A percentile compares a stretch with the other conserved stretches of the same genome.
phyloP scores from a whole-genome alignment of 768 basidiomycete genomes.

The Calocybe gangraenosa region DNA sequence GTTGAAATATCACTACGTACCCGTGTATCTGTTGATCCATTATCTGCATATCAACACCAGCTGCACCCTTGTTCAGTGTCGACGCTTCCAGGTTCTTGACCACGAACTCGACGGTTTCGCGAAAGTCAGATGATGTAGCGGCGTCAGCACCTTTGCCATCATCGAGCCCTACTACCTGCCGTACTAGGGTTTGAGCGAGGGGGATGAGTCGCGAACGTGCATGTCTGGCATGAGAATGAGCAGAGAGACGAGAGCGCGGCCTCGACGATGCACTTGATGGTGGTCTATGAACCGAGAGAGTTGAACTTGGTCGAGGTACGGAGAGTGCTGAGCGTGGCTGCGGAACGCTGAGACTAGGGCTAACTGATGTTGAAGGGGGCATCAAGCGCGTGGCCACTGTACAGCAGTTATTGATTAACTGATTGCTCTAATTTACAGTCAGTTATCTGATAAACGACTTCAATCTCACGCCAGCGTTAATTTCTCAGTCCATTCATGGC shows the following conservation, averaged over 20 bases:
- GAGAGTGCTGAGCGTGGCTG: slow-evolving; percentile 37
- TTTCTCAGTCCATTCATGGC: too few species aligned
- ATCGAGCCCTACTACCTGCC: slow-evolving; percentile 51
- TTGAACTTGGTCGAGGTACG: slow-evolving; percentile 20
- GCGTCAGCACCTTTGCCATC: slow-evolving; percentile 34
- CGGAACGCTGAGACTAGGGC: slow-evolving; percentile 18
- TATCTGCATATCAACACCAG: slow-evolving; percentile 49
- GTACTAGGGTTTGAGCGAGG: slow-evolving; percentile 46
- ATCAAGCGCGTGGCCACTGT: too few species aligned
- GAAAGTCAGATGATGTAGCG: slow-evolving; percentile 31
- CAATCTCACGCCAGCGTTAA: too few species aligned
- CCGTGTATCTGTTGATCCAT: slow-evolving; percentile 57
- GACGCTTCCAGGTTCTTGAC: slow-evolving; percentile 57
- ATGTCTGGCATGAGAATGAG: slow-evolving; percentile 29
- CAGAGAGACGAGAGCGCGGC: slow-evolving; percentile 40
- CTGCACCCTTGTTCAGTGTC: slow-evolving; percentile 49
- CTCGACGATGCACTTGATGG: slow-evolving; percentile 26
- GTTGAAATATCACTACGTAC: slow-evolving; percentile 32
- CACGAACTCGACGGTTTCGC: slow-evolving; percentile 49
- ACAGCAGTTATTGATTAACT: too few species aligned
- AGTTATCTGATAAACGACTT: too few species aligned
- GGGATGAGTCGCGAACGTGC: slow-evolving; percentile 53
- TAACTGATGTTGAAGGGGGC: slow-evolving; percentile 21
- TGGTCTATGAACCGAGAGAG: slow-evolving; percentile 18
- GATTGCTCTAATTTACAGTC: too few species aligned